Base-by-base conservation (phyloP, 1,284 basidiomycete genomes). In the Ustilago loliicola region DNA sequence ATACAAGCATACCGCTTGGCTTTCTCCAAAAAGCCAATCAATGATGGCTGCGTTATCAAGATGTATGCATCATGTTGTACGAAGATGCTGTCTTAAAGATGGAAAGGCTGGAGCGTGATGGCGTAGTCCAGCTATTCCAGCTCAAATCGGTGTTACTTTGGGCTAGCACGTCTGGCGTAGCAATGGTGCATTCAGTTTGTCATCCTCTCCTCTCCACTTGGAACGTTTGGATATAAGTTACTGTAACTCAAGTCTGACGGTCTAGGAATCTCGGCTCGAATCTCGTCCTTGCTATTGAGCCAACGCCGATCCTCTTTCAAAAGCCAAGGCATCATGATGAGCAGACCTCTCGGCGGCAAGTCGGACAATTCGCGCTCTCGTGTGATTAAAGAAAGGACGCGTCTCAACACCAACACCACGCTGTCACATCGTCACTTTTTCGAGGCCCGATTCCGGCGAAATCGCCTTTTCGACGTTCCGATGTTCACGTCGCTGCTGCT, bases 331-430 rank as follows among this genome's bases (percentile, higher is more conserved):
- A 50, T 29, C 48, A 50, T 27, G 25, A 50, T 50, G 48, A 50
- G 48, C 25, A 50, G 53, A 57, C 38, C 58, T 30, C 54, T 61
- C 53, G 53, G 52, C 53, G 40, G 54, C 54, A 27, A 38, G 40
- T 63, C 48, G 47, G 60, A 34, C 32, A 36, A 29, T 27, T 47
- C 29, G 32, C n/a, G 32, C 42, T 45, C 59, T 57, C 48, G 54
- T 66, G 69, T 72, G 69, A 72, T 63, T 19, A 11, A 57, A 57
- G 40, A 50, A 48, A 53, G 62, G 53, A 55, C 52, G 59, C 54
- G 51, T 50, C 48, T 27, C 30, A 52, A 60, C 38, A 67, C 50
- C 61, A 63, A 64, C 71, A 60, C 61, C 54, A 38, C n/a, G 30
- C 52, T n/a, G 69, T 72, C 64, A 66, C 58, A 66, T 58, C 42